Evolutionary conservation across 2,329 filamentous ascomycete genomes (phyloP).

Genomic region (Aspergillus sojae): DNA sequence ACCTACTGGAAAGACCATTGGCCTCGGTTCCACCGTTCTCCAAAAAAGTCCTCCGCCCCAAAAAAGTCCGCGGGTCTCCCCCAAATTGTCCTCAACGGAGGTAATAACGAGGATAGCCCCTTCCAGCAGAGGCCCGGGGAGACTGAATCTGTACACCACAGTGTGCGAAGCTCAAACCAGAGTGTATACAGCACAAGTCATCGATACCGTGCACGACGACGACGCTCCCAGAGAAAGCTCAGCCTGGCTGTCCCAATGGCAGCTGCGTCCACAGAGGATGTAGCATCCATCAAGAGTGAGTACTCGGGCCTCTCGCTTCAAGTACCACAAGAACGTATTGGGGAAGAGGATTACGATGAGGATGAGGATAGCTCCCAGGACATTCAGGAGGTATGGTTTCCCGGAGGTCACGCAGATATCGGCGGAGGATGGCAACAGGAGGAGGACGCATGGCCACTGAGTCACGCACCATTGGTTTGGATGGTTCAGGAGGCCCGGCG

Average conservation of each 20-base stretch:
- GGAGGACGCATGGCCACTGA: slow-evolving; percentile 62
- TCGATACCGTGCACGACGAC: slow-evolving; percentile 34
- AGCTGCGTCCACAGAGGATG: slow-evolving; percentile 32
- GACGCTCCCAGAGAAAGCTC: slow-evolving; percentile 11
- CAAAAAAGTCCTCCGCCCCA: slow-evolving; percentile 4
- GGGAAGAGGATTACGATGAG: slow-evolving; percentile 27
- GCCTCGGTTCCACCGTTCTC: slow-evolving; percentile 18
- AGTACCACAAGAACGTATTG: slow-evolving; percentile 22
- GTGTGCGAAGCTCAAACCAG: slow-evolving; percentile 26
- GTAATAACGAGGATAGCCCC: slow-evolving; percentile 11
- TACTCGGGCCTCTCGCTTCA: slow-evolving; percentile 34
- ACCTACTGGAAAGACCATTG: slow-evolving; percentile 25
- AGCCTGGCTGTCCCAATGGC: slow-evolving; percentile 34
- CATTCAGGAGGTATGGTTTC: slow-evolving; percentile 74
- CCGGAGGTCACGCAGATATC: slow-evolving; percentile 76
- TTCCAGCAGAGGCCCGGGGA: slow-evolving; percentile 16
- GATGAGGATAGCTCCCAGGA: slow-evolving; percentile 61
- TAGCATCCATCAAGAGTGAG: slow-evolving; percentile 33
- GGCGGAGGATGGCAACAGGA: slow-evolving; percentile 72
- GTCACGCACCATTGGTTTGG: slow-evolving; percentile 70
- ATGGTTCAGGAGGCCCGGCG: slow-evolving; percentile 67
- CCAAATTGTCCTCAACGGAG: slow-evolving; percentile 35
- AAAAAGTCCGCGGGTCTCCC: slow-evolving; percentile 25
- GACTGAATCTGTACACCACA: slow-evolving; percentile 35
- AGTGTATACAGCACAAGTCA: slow-evolving; percentile 16